These are phyloP conservation scores for Phytophthora colocasiae DNA, from an alignment of 352 stramenopile species.

Conservation along the genomic window DNA sequence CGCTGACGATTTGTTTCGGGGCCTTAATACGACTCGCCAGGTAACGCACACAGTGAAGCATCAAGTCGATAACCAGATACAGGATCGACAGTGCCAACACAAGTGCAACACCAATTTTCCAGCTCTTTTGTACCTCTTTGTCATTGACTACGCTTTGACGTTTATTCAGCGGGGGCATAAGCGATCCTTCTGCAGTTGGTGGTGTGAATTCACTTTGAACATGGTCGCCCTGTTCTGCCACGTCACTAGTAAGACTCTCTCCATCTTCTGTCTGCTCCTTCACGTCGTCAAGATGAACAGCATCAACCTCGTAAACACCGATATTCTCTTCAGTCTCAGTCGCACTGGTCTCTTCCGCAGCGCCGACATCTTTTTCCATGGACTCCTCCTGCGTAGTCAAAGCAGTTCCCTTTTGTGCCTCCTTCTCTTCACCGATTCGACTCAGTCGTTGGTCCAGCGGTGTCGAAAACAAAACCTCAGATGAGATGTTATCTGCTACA, in stretches of 20 bases:
- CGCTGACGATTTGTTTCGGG: conserved; percentile 12
- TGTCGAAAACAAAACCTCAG: too few relatives aligned
- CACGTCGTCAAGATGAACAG: neutral
- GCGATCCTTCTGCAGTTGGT: conserved; percentile 1
- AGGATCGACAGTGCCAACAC: conserved; percentile 33
- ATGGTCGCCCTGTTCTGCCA: neutral
- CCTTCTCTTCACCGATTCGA: too few relatives aligned
- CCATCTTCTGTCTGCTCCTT: neutral
- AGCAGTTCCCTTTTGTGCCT: too few relatives aligned
- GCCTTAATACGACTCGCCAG: neutral
- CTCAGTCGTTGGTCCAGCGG: too few relatives aligned
- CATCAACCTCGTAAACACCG: neutral
- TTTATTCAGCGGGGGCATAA: conserved; percentile 1
- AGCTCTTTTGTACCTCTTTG: conserved; percentile 4
- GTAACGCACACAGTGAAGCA: conserved; percentile 17
- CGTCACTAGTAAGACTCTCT: neutral
- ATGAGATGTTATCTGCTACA: too few relatives aligned
- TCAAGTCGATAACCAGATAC: conserved; percentile 35
- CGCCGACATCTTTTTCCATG: neutral
- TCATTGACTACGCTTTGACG: neutral
- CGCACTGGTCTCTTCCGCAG: conserved; percentile 13
- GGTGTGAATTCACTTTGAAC: neutral
- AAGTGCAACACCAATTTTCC: conserved; percentile 30
- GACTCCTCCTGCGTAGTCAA: neutral
- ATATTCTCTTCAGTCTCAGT: neutral